Evolutionary conservation across 176 grass and related monocot genomes (phyloP), one percentile per base, ranked within the genome.

Genomic region (Cenchrus fungigraminus): DNA sequence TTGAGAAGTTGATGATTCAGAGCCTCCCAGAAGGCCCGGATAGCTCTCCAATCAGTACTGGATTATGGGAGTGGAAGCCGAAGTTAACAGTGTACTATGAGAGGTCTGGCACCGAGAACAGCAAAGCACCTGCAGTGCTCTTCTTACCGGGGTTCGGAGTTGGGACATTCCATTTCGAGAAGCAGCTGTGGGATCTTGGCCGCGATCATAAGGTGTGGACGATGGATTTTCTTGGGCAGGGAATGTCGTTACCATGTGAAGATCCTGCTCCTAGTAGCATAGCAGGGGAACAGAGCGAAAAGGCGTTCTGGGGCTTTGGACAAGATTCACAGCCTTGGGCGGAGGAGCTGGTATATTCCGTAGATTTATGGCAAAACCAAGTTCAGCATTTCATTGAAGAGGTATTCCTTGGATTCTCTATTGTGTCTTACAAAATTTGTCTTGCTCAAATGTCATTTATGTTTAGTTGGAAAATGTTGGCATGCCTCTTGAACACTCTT

Each of bases 71-170:
- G 37, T 99, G 87, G 88, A 95, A 89, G 74, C 97, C 97, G 2
- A 99, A 99, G 74, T 76, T 99, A 68, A 89, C 88, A 8, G 97
- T 96, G 32, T 89, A 99, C 76, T 99, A 99, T 49, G 97, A 99
- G 74, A 91, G 79, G 68, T 94, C 97, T 22, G 91, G 93, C 45
- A 81, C 70, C 8, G 56, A 89, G 58, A 98, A 99, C 19, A 89
- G 67, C 75, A 87, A 90, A 50, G 91, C 97, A 0, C 97, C 97
- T 1, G 90, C 91, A 1, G 89, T 99, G 83, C 93, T 96, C 73
- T 99, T 99, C 77, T 88, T 99, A 22, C 97, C 97, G 2, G 97
- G 97, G 43, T 99, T 99, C 54, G 97, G 97, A 14, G 93, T 94
- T 40, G 93, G 93, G 7, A 84, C 91, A 0, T 99, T 99, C 57